Conservation (phyloP, 108 stramenopile species). For the Schizochytrium sp. region DNA sequence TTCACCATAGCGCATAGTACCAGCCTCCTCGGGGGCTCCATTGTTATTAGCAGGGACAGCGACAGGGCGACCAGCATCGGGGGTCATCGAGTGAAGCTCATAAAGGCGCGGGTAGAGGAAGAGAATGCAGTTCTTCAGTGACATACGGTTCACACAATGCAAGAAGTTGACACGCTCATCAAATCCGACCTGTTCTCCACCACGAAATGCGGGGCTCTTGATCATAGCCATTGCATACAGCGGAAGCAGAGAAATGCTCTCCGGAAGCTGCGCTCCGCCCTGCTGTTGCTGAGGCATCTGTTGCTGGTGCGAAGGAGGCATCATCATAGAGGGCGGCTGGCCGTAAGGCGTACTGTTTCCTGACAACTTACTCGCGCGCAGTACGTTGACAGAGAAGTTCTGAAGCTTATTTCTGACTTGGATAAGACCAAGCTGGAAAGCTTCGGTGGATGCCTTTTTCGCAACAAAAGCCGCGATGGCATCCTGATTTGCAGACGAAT, state of each 20-base stretch:
- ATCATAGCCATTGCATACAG: slow-evolving; percentile 94
- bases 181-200: slow-evolving; percentile 92
- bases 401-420: slow-evolving; percentile 88
- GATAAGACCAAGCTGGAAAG: slow-evolving; percentile 87
- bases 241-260: slow-evolving; percentile 86
- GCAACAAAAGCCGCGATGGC: slow-evolving; percentile 83
- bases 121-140: slow-evolving; percentile 78
- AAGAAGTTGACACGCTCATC: slow-evolving; percentile 91
- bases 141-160: slow-evolving; percentile 85
- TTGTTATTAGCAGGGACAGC: slow-evolving; percentile 68
- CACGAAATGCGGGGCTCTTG: slow-evolving; percentile 95
- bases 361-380: slow-evolving; percentile 67
- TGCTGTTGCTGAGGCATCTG: slow-evolving; percentile 70
- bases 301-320: slow-evolving; percentile 68
- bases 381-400: slow-evolving; percentile 75
- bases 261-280: slow-evolving; percentile 77
- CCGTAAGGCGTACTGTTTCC: background rate
- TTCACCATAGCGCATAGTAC: slow-evolving; percentile 78
- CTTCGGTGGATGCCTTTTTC: slow-evolving; percentile 91
- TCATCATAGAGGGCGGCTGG: slow-evolving; percentile 14
- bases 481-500: slow-evolving; percentile 85
- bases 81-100: slow-evolving; percentile 88
- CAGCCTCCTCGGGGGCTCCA: slow-evolving; percentile 18
- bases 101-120: slow-evolving; percentile 96
- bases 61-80: slow-evolving; percentile 72